These are phyloP conservation scores for Phytopythium delawarense DNA, from an alignment of 352 stramenopile genomes.

Conservation along the genomic window DNA sequence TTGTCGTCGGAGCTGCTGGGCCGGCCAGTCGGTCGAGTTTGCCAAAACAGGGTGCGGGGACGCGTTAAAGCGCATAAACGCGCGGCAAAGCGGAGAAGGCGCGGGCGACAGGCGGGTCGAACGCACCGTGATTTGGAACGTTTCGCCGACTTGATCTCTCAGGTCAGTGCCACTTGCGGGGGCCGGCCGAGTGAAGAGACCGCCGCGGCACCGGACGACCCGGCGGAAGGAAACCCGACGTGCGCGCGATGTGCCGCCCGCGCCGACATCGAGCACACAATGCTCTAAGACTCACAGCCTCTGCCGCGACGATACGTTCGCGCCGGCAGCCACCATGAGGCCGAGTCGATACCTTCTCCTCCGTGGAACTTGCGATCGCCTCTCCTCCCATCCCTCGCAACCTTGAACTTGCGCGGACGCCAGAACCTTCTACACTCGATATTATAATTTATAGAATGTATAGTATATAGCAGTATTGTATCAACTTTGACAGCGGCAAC, in stretches of 20 bases:
- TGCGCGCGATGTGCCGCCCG: background rate
- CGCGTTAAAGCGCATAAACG: slow-evolving; percentile 6
- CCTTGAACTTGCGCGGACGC: too few relatives aligned
- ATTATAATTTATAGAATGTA: background rate
- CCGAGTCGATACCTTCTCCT: background rate
- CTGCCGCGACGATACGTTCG: background rate
- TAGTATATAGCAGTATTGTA: background rate
- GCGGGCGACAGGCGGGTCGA: background rate
- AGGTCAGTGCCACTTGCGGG: background rate
- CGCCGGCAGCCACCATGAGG: background rate
- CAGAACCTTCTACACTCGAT: background rate
- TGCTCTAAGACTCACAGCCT: background rate
- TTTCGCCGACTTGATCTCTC: background rate
- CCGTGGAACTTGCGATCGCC: background rate
- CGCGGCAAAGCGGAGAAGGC: background rate
- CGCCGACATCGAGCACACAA: too few relatives aligned
- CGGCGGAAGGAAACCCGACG: background rate
- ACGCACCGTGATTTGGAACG: background rate
- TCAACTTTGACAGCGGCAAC: background rate
- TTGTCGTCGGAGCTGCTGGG: background rate
- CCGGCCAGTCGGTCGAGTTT: background rate
- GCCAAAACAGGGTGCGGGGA: background rate
- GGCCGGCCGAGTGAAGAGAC: background rate
- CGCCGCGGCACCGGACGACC: background rate
- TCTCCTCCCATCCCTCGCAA: too few relatives aligned